Percentiles rank a stretch among this genome's conserved stretches.
phyloP scores from a whole-genome alignment of 1,139 yeast genomes.

The Yamadazyma dendronema region DNA sequence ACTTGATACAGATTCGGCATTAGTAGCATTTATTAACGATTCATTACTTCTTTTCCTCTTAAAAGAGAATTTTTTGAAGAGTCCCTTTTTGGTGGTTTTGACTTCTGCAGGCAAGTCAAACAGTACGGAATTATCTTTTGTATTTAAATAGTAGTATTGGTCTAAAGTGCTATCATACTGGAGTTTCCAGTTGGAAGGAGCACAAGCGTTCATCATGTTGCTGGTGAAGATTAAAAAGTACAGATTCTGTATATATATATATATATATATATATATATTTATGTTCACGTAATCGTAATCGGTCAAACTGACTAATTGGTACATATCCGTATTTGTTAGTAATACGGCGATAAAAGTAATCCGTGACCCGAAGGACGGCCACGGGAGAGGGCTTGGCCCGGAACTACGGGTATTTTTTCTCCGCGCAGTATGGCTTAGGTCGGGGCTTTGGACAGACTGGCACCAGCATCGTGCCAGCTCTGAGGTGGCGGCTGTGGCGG shows the following conservation, averaged over 20 bases:
- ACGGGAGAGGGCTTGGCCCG: too few relatives aligned
- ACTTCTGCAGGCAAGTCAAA: slow-evolving; percentile 47
- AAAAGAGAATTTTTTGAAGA: slow-evolving; percentile 14
- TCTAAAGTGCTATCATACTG: slow-evolving; percentile 33
- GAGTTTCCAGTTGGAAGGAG: slow-evolving; percentile 18
- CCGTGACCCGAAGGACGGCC: too few relatives aligned
- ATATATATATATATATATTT: neutral
- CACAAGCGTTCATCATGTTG: slow-evolving; percentile 3
- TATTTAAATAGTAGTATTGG: slow-evolving; percentile 38
- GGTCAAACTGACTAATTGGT: too few relatives aligned
- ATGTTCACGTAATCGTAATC: neutral
- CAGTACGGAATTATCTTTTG: slow-evolving; percentile 28
- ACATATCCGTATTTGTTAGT: too few relatives aligned
- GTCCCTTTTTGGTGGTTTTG: slow-evolving; percentile 16
- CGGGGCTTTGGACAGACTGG: too few relatives aligned
- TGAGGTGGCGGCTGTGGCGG: too few relatives aligned
- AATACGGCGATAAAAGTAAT: too few relatives aligned
- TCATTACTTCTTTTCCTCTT: slow-evolving; percentile 11
- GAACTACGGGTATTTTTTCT: too few relatives aligned
- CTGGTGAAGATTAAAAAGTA: neutral
- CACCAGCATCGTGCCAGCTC: too few relatives aligned
- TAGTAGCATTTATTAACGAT: neutral
- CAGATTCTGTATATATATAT: neutral
- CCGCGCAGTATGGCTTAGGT: too few relatives aligned
- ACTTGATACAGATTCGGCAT: neutral